These are phyloP conservation scores for Trebouxia gelatinosa DNA, from an alignment of 163 green algal genomes.

Conservation along the genomic window DNA sequence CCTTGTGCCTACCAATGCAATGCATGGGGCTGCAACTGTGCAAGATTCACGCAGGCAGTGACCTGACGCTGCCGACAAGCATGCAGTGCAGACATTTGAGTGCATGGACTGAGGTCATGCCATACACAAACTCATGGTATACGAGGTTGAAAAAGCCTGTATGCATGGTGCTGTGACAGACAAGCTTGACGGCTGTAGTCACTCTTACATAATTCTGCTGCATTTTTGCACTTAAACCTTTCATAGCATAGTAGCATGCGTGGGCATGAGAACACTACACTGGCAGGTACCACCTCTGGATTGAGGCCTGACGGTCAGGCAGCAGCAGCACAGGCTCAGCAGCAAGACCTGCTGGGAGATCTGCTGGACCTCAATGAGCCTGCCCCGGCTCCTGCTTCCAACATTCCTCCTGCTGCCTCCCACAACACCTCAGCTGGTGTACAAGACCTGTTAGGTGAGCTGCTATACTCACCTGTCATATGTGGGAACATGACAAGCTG, in stretches of 20 bases:
- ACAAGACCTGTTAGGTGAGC: constrained; percentile 27
- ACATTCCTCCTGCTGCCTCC: constrained; percentile 10
- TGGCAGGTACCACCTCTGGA: neutral
- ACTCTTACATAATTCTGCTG: neutral
- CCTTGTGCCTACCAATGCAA: neutral
- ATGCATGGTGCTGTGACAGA: neutral
- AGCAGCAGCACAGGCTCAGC: constrained; percentile 26
- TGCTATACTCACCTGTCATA: no score
- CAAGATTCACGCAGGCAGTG: neutral
- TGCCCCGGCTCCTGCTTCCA: constrained; percentile 32
- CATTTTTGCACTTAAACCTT: neutral
- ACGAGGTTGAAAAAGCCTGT: neutral
- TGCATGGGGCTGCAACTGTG: neutral
- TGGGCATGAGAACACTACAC: constrained; percentile 26
- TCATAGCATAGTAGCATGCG: neutral
- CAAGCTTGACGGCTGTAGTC: neutral
- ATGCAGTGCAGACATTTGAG: neutral
- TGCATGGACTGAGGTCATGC: neutral
- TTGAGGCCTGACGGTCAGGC: constrained; percentile 6
- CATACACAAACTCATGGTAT: neutral
- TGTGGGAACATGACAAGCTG: no score
- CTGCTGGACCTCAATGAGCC: constrained; percentile 51
- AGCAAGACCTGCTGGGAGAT: constrained; percentile 66
- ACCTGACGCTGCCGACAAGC: neutral
- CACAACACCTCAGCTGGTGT: constrained; percentile 3